Evolutionary conservation across 176 grass and related monocot species (phyloP), one percentile per base, ranked within the genome.

Genomic region (Hyparrhenia diplandra): DNA sequence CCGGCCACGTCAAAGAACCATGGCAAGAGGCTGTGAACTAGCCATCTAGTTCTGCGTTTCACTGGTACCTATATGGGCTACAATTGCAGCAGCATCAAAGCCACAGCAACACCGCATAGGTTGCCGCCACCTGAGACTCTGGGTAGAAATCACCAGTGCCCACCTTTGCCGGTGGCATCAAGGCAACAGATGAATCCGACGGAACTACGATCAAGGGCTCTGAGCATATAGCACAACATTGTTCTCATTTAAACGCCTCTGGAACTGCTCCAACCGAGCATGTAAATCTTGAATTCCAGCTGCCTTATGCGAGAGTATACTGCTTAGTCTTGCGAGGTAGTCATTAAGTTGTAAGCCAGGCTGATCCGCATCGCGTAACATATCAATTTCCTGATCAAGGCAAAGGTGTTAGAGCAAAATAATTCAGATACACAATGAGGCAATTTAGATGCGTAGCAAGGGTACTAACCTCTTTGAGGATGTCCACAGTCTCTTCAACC

Each of bases 401-500:
- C 30, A 91, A 87, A 57, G 28, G 7, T 66, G 74, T 88, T 81
- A 87, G 39, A 74, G 43, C 58, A 88, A 77, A 80, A 71, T 12
- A 8, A 36, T 34, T 28, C 9, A 23, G 29, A 11, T 25, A 46
- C 28, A 13, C 1, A 13, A 30, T n/a, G 2, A 59, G 17, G 34
- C 65, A 73, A 5, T 45, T 60, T 7, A 59, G 21, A 64, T 47
- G 80, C 31, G n/a, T 16, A 31, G 31, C 2, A 32, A 32, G 3
- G 4, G 3, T 54, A 60, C 71, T 88, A 58, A 90, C 97, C 89
- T 96, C 93, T 75, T 25, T 92, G 13, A 99, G 91, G 8, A 99
- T 93, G 54, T 99, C 91, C 66, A 99, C 59, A 41, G 93, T 93
- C 29, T 93, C 97, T 80, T 99, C 97, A 51, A 99, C 85, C 69